phyloP scores from a whole-genome alignment of 2,329 filamentous ascomycete genomes.

The Mycogone perniciosa region DNA sequence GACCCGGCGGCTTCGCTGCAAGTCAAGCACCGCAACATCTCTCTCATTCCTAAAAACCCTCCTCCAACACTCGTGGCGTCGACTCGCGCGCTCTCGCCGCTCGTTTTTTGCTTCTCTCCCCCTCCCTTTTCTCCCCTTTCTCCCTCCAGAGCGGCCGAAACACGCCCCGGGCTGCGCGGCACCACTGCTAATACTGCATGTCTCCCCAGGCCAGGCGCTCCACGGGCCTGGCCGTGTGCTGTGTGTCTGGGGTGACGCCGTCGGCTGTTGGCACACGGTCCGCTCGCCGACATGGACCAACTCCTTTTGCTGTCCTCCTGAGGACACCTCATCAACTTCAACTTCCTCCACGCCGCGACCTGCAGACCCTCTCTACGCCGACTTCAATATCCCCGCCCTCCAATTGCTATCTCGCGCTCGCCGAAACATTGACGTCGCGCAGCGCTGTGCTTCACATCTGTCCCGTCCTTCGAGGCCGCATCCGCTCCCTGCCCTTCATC shows the following conservation, averaged over 20 bases:
- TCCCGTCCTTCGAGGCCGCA: constrained; percentile 16
- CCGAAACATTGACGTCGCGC: constrained; percentile 8
- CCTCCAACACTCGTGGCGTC: too few relatives aligned
- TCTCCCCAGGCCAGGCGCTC: constrained; percentile 21
- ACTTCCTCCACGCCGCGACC: background rate
- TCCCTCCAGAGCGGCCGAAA: too few relatives aligned
- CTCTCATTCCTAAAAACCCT: too few relatives aligned
- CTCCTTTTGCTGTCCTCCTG: background rate
- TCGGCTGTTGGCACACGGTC: constrained; percentile 9
- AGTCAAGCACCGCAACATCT: too few relatives aligned
- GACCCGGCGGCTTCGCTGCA: too few relatives aligned
- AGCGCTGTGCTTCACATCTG: constrained; percentile 17
- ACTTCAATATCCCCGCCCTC: constrained; percentile 6
- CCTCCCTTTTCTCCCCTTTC: too few relatives aligned
- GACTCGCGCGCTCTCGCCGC: too few relatives aligned
- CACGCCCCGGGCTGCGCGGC: background rate
- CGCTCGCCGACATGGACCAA: background rate
- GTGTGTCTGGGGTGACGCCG: constrained; percentile 23
- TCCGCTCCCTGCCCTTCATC: constrained; percentile 18
- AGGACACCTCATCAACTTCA: constrained; percentile 14
- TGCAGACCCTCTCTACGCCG: constrained; percentile 9
- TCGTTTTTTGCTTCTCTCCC: too few relatives aligned
- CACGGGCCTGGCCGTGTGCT: constrained; percentile 24
- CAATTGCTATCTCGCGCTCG: constrained; percentile 9
- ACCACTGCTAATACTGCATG: constrained; percentile 3